These are phyloP conservation scores for Aspergillus texensis DNA, from an alignment of 2,329 filamentous ascomycete species.

Conservation along the genomic window DNA sequence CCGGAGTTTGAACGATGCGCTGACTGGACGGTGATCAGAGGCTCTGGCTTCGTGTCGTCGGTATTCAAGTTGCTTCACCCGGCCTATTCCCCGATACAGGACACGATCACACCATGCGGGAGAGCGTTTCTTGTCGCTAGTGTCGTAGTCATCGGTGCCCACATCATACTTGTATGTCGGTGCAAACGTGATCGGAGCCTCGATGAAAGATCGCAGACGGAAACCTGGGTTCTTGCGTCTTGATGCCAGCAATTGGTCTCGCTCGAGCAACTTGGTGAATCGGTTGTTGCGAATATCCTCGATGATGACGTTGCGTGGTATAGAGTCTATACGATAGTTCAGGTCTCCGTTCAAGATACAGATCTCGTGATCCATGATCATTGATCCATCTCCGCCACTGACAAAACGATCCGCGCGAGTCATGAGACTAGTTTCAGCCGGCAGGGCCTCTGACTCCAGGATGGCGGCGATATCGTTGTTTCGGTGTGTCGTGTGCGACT, in stretches of 20 bases:
- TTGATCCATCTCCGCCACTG: slow-evolving; percentile 89
- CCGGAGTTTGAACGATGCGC: slow-evolving; percentile 77
- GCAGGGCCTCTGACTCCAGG: slow-evolving; percentile 76
- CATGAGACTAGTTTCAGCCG: slow-evolving; percentile 67
- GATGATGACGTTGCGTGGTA: slow-evolving; percentile 90
- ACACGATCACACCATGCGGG: slow-evolving; percentile 97
- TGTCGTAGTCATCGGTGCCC: slow-evolving; percentile 90
- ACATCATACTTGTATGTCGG: slow-evolving; percentile 99
- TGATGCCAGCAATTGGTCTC: slow-evolving; percentile 89
- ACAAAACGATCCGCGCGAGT: slow-evolving; percentile 77
- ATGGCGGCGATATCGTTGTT: slow-evolving; percentile 93
- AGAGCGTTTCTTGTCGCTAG: slow-evolving; percentile 88
- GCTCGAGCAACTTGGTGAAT: slow-evolving; percentile 80
- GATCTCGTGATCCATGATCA: slow-evolving; percentile 97
- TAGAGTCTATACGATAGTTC: slow-evolving; percentile 97
- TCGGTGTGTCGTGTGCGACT: slow-evolving; percentile 83
- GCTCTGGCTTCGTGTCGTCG: slow-evolving; percentile 83
- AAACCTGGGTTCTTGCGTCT: slow-evolving; percentile 88
- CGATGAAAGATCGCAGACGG: slow-evolving; percentile 84
- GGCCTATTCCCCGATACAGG: slow-evolving; percentile 78
- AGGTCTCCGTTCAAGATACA: slow-evolving; percentile 94
- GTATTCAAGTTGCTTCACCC: slow-evolving; percentile 87
- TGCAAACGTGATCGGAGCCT: slow-evolving; percentile 85
- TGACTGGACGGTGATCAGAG: slow-evolving; percentile 92
- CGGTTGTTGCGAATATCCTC: slow-evolving; percentile 81